Base-by-base conservation (phyloP, 2,329 filamentous ascomycete genomes). In the Nemania abortiva region DNA sequence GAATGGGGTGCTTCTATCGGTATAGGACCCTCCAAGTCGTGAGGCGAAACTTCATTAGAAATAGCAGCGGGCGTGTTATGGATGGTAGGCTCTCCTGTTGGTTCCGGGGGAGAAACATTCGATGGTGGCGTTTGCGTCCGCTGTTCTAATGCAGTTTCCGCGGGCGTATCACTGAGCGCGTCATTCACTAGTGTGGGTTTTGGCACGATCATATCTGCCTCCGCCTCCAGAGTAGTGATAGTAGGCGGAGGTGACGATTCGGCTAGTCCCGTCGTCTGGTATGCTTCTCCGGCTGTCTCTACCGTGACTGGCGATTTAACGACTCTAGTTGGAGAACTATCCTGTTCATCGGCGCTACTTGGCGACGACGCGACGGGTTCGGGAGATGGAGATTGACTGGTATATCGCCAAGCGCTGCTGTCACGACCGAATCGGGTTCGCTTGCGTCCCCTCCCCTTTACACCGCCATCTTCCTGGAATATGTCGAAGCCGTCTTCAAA, bases 341-440 rank as follows among this genome's bases (percentile, higher is more conserved):
- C 59, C n/a, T 75, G 70, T 22, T 65, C 66, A 7, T 70, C 42
- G 47, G 69, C 18, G 31, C 55, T 64, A 22, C 42, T 37, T 1
- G 65, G 54, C 13, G 66, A 56, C 27, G 55, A 27, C 24, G 63
- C 34, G 49, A 53, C 45, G 10, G 68, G 85, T 75, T 91, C 87
- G 2, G 93, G 92, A 61, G 90, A 95, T 7, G 89, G 90, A 0
- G 92, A 91, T 65, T 89, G 87, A 75, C 91, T 92, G 24, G 86
- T 85, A 75, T 95, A 92, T 70, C 87, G 90, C 95, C 95, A 98
- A 31, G 88, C 84, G 34, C 84, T 87, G 75, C 89, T 90, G 60
- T 88, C 84, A 69, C 90, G 84, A 67, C 90, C 88, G 79, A 92
- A 92, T 53, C 90, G 89, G 7, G 91, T 89, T 63, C 88, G 87